Evolutionary conservation across 2,329 filamentous ascomycete genomes (phyloP), one percentile per base, ranked within the genome.

Genomic region (Fusarium proliferatum): DNA sequence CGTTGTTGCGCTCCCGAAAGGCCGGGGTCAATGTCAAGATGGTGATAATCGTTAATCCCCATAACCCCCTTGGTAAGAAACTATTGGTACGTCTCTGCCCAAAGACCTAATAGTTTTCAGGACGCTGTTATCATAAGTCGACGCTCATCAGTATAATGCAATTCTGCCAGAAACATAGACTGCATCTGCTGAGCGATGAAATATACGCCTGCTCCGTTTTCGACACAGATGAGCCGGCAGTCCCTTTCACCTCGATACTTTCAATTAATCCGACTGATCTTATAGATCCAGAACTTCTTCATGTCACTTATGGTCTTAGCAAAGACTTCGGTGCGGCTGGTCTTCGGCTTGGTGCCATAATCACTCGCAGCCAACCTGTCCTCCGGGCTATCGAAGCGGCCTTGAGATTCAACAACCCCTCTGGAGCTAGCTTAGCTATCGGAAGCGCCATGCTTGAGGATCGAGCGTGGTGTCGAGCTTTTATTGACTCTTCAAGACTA

Each of bases 121-220:
- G 82, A 5, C 76, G 76, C 65, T 87, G 85, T 74, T 88, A 88
- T 67, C 79, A 85, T 3, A 78, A 78, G n/a, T 77, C 81, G 10
- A 83, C 83, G 1, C 74, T 89, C 6, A 66, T 85, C 2, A 80
- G 79, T 11, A 78, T 88, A 28, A 84, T 89, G 82, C 73, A 76
- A 6, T 83, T 90, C 60, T 90, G 88, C 70, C 80, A 87, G 59
- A 82, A 81, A 45, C 81, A 88, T 67, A 72, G 78, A 7, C 79
- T 90, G 8, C 88, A 90, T 67, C 80, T 90, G 51, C 84, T 90
- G 72, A 86, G 85, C 69, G 88, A 91, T 75, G 89, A 91, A 75
- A 86, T 91, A 43, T 90, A 90, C 73, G 88, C 85, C 15, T 80
- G 86, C 42, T 88, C 86, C 3, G 82, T 86, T 1, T 90, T 85